Evolutionary conservation across 805 yeast species (phyloP), one percentile per base, ranked within the genome.

Genomic region (Debaryomyces tyrocola): DNA sequence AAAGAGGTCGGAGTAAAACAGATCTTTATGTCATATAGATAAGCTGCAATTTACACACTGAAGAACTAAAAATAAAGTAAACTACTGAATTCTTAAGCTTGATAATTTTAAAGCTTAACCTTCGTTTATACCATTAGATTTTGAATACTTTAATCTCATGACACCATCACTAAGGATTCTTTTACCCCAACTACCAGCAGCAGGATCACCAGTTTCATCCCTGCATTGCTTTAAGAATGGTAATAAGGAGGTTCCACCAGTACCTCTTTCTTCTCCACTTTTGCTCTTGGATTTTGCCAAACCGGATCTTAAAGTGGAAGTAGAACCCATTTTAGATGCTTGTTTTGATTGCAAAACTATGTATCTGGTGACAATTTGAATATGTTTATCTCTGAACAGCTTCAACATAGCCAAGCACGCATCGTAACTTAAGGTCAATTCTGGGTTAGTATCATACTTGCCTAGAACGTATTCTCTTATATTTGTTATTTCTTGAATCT

Each of bases 221-320:
- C 97, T 80, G 56, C 97, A 92, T 66, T 92, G 97, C 66, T 90
- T 91, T 62, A 91, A 76, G 69, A 91, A 92, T 21, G 97, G 96
- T 48, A 91, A 78, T 57, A 91, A 74, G 0, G 95, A 84, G 0
- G 97, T 91, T 38, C 98, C 97, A 17, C 98, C 98, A 1, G 98
- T 91, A 12, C 98, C 97, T 56, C 82, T 80, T 52, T 79, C 81
- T 47, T 79, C 85, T 37, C 73, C 76, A 48, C 75, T 74, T 37
- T 71, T 74, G 46, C 55, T 51, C 45, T 73, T 76, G 31, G 73
- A 62, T 55, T 77, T 80, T 40, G 80, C 90, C 67, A 78, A 75
- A 15, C 85, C 94, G 1, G 87, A 79, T 57, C 90, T 78, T 46
- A 83, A 63, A 7, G 90, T 83, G 41, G 77, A 73, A 34, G 73